Base-by-base conservation (phyloP, 805 yeast species). In the Metschnikowia noctiluminum region DNA sequence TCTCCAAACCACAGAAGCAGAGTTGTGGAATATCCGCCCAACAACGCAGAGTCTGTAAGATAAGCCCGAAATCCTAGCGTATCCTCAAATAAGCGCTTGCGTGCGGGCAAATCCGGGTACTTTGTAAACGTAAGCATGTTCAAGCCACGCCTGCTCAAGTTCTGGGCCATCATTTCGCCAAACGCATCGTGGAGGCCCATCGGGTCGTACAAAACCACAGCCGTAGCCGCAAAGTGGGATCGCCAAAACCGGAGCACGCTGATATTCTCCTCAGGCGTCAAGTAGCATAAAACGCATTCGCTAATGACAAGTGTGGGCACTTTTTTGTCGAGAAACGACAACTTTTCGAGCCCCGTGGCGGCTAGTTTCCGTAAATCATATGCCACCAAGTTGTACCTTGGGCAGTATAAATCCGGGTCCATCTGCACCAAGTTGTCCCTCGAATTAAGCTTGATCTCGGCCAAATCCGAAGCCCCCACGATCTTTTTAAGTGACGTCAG, bases 261-360 rank as follows among this genome's bases (percentile, higher is more conserved):
- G 31, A 53, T 58, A 26, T 85, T 76, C 21, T 76, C 77, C 11
- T 67, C 68, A 1, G 84, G 81, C 4, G 76, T 70, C 52, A 86
- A 58, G 61, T 87, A 87, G 60, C 95, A 87, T 34, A 87, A 67
- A 34, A 88, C 88, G 65, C 94, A 87, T 62, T 87, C 95, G 52
- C 88, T 80, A 15, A 87, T 61, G 2, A 87, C 64, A 13, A 87
- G 58, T 0, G 94, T 86, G 8, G 88, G 87, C 3, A 64, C 35
- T 1, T 58, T 36, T 9, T 57, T 44, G 51, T 74, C 69, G 32
- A 77, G 50, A 15, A 59, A 54, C 7, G 46, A 30, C 14, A 61
- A 52, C 30, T 58, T 42, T n/a, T 43, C 35, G 5, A 32, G 44
- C 11, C 35, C 48, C 11, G 32, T 60, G 6, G 46, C 42, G 1